A percentile compares a stretch with the other conserved stretches of the same genome.
phyloP scores from a whole-genome alignment of 805 yeast species.

The Candida cerambycidarum region DNA sequence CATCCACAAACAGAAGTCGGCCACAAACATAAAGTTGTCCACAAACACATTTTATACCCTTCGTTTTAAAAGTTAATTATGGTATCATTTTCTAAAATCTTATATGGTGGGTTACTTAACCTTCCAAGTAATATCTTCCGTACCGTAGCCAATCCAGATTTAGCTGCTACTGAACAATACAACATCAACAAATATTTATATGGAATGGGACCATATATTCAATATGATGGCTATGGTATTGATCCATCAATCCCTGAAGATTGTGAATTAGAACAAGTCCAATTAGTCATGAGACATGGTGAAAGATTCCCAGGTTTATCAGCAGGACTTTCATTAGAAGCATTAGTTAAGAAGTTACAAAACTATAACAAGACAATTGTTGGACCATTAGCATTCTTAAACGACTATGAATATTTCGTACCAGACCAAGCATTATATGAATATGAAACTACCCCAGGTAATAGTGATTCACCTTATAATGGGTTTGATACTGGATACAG shows the following conservation, averaged over 20 bases:
- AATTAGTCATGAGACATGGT: constrained; percentile 73
- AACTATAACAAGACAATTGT: constrained; percentile 24
- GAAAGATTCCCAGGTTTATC: constrained; percentile 57
- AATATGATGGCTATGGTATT: constrained; percentile 53
- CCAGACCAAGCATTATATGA: constrained; percentile 39
- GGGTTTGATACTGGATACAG: constrained; percentile 51
- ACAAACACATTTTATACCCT: not conserved
- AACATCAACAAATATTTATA: constrained; percentile 52
- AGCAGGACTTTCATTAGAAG: constrained; percentile 28
- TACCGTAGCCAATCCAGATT: constrained; percentile 29
- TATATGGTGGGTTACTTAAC: constrained; percentile 14
- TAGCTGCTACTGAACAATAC: constrained; percentile 43
- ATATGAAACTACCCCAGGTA: constrained; percentile 50
- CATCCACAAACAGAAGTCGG: not conserved
- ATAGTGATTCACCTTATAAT: constrained; percentile 44
- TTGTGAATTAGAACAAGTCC: constrained; percentile 65
- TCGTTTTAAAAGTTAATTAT: constrained; percentile 5
- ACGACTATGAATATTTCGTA: constrained; percentile 54
- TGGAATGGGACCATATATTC: constrained; percentile 58
- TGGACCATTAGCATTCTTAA: constrained; percentile 55
- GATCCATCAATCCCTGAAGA: constrained; percentile 47
- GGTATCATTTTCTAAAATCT: constrained; percentile 24
- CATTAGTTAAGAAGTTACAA: constrained; percentile 25
- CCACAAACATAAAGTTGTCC: no score
- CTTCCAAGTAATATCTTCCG: constrained; percentile 14